Conservation (phyloP, 2,329 filamentous ascomycete genomes). For the Rhynchosporium graminicola region DNA sequence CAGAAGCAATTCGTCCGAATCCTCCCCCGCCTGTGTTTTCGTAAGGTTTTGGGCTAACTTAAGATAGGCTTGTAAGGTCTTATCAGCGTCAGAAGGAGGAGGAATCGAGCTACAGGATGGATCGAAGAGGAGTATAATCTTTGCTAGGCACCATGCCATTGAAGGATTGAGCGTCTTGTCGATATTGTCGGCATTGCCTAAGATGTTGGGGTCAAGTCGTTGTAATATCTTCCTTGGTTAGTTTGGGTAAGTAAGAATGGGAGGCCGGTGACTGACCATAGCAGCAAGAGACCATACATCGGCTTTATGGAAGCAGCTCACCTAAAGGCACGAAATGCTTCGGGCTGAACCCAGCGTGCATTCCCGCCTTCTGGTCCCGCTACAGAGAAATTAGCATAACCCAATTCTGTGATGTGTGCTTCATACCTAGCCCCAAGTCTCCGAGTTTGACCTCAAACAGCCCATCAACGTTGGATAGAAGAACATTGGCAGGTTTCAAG, state of each 20-base stretch:
- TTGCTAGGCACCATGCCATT: constrained; percentile 25
- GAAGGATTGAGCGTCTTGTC: constrained; percentile 22
- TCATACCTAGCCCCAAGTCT: constrained; percentile 10
- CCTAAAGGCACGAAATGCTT: constrained; percentile 19
- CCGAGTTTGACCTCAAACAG: neutral
- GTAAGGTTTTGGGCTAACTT: constrained; percentile 26
- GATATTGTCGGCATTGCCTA: constrained; percentile 25
- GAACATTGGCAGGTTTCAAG: constrained; percentile 10
- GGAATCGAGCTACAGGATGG: constrained; percentile 22
- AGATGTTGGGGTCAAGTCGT: constrained; percentile 23
- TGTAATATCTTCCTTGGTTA: constrained; percentile 24
- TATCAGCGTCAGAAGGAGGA: constrained; percentile 24
- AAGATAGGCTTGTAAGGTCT: constrained; percentile 23
- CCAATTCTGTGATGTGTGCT: neutral
- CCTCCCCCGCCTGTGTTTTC: constrained; percentile 19
- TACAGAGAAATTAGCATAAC: constrained; percentile 4
- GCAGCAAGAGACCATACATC: constrained; percentile 27
- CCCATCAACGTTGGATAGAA: neutral
- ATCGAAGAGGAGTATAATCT: constrained; percentile 24
- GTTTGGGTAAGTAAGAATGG: constrained; percentile 17
- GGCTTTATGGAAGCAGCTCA: constrained; percentile 25
- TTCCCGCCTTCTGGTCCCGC: constrained; percentile 6
- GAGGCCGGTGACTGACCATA: constrained; percentile 24
- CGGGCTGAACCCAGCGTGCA: constrained; percentile 4
- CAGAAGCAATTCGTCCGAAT: constrained; percentile 24